phyloP scores from a whole-genome alignment of 2,329 filamentous ascomycete species.

The Trichoderma asperellum region DNA sequence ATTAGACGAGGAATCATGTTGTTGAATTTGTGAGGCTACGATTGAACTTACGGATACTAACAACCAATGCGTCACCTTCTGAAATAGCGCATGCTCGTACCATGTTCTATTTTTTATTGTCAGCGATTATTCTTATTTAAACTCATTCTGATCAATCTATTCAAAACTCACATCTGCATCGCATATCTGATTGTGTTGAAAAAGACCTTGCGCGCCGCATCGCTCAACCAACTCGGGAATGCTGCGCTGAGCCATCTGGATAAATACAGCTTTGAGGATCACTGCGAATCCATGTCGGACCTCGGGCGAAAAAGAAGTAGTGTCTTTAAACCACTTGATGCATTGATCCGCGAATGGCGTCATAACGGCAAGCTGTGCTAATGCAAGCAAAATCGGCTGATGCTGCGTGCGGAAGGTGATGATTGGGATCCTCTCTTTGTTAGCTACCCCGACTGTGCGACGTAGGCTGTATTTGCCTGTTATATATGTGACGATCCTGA shows the following conservation, averaged over 20 bases:
- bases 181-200: constrained; percentile 35
- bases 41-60: constrained; percentile 37
- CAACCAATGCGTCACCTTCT: constrained; percentile 36
- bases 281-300: constrained; percentile 27
- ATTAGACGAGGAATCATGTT: too few species aligned
- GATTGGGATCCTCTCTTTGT: constrained; percentile 30
- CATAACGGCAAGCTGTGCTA: constrained; percentile 32
- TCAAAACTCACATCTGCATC: constrained; percentile 32
- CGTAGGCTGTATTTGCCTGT: constrained; percentile 33
- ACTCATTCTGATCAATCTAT: constrained; percentile 28
- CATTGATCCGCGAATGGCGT: constrained; percentile 32
- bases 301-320: background rate
- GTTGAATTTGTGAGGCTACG: background rate
- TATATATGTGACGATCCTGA: constrained; percentile 30
- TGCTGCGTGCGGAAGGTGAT: constrained; percentile 38
- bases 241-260: background rate
- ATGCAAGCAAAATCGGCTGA: constrained; percentile 33
- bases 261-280: constrained; percentile 28
- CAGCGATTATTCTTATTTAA: too few species aligned
- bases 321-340: constrained; percentile 4
- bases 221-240: constrained; percentile 35
- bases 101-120: too few species aligned
- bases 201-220: constrained; percentile 39
- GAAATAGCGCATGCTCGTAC: constrained; percentile 31
- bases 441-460: constrained; percentile 26